Evolutionary conservation across 495 filamentous ascomycete species (phyloP).

Genomic region (Penicillium silybi): DNA sequence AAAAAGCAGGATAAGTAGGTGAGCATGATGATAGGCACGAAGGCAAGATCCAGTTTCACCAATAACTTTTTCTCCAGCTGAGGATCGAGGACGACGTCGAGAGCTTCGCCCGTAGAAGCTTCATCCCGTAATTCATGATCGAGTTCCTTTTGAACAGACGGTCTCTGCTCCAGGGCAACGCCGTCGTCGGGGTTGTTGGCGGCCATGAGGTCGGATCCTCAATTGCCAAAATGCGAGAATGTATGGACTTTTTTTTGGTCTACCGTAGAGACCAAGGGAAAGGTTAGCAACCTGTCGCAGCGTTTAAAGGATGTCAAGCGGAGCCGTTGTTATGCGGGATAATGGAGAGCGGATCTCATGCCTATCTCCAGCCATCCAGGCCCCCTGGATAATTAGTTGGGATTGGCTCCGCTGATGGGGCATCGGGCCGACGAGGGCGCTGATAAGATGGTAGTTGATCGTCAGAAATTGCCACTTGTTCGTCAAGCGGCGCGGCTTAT

Average conservation of each 20-base stretch:
- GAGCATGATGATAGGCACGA: conserved; percentile 47
- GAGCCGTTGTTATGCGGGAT: conserved; percentile 2
- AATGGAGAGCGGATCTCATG: background rate
- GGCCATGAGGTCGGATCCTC: background rate
- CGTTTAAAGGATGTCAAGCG: background rate
- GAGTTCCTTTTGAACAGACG: conserved; percentile 14
- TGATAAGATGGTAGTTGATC: conserved; percentile 5
- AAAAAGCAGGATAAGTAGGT: conserved; percentile 44
- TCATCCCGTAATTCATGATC: conserved; percentile 7
- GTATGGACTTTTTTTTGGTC: background rate
- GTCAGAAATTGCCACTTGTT: background rate
- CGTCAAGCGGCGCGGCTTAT: background rate
- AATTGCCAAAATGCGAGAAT: background rate
- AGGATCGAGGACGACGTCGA: conserved; percentile 28
- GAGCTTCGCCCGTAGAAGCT: conserved; percentile 11
- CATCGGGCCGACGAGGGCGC: conserved; percentile 14
- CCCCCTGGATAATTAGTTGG: background rate
- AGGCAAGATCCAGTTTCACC: conserved; percentile 39
- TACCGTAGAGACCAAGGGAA: background rate
- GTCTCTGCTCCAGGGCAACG: conserved; percentile 9
- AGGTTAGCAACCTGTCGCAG: background rate
- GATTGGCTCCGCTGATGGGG: conserved; percentile 3
- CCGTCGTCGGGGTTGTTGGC: background rate
- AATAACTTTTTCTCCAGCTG: conserved; percentile 36
- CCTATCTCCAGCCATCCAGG: conserved; percentile 3